phyloP scores from a whole-genome alignment of 2,329 filamentous ascomycete genomes.

The Aspergillus sp. region DNA sequence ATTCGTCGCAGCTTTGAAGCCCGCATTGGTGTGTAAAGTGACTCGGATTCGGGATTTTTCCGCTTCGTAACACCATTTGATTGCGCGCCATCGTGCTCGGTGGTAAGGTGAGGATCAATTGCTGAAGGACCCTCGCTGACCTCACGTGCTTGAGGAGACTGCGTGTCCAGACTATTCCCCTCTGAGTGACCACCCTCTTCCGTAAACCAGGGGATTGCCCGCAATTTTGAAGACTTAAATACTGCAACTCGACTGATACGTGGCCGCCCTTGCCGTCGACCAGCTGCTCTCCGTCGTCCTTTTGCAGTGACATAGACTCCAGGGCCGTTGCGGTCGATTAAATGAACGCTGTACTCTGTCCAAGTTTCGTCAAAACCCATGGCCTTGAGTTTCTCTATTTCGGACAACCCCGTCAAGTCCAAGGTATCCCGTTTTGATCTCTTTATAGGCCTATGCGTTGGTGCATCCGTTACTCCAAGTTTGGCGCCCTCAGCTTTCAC shows the following conservation, averaged over 20 bases:
- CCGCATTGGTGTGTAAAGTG: background rate
- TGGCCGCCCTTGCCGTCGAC: conserved; percentile 44
- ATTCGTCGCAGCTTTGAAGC: conserved; percentile 27
- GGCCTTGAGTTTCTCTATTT: conserved; percentile 44
- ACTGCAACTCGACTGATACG: conserved; percentile 45
- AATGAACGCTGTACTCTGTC: conserved; percentile 45
- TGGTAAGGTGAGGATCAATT: background rate
- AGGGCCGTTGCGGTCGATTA: conserved; percentile 41
- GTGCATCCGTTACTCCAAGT: background rate
- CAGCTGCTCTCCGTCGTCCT: conserved; percentile 44
- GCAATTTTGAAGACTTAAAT: conserved; percentile 41
- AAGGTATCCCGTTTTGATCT: conserved; percentile 25
- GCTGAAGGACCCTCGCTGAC: background rate
- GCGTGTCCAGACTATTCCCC: background rate
- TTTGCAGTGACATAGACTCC: conserved; percentile 48
- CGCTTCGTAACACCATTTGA: background rate
- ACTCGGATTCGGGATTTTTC: conserved; percentile 5
- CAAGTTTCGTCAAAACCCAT: conserved; percentile 47
- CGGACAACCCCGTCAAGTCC: conserved; percentile 37
- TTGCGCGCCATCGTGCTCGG: background rate
- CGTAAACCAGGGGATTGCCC: conserved; percentile 43
- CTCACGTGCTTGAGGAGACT: background rate
- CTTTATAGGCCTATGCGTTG: conserved; percentile 11
- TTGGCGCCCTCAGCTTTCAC: conserved; percentile 18
- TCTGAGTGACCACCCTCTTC: conserved; percentile 12